Base-by-base conservation (phyloP, 441 rosid genomes). In the Adansonia rubrostipa region DNA sequence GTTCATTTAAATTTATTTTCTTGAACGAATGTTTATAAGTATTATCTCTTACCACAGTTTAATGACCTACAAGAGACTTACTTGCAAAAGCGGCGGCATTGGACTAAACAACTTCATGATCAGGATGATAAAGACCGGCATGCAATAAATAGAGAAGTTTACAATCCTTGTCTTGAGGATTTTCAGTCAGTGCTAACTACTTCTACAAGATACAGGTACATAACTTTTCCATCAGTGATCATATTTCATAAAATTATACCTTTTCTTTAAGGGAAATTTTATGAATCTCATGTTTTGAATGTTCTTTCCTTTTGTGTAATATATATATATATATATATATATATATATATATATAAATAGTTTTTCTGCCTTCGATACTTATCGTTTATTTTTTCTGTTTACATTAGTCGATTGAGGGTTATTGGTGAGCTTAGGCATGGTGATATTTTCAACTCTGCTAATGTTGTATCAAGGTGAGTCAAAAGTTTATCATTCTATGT, bases 381-480 rank as follows among this genome's bases (percentile, higher is more conserved):
- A 56, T 56, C 9, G 17, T 56, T 56, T 56, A 54, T 5, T 54
- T 56, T 17, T 40, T 53, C 68, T 76, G 73, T 83, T 78, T 67
- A 71, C 68, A 73, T 36, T 63, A 86, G 88, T 78, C 82, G 75
- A 75, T 19, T 86, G 80, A 83, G 82, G 74, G 82, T 82, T 78
- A 80, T 83, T 69, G 81, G 86, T 76, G 85, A 86, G 73, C 81
- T 82, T 76, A 76, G 85, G 57, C 81, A 86, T 61, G 81, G 74
- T 19, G 86, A 80, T 71, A 73, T 76, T 62, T 78, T 82, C 71
- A 78, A 80, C 40, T 68, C 86, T 15, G 63, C 75, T 45, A 82
- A 80, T 58, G 56, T 82, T 76, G 78, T 80, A 65, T 62, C 86
- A 0, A 86, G 88, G 88, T 84, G 71, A 79, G 83, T 73, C 5